Base-by-base conservation (phyloP, 345 rosid genomes). In the Lagerstroemia speciosa region DNA sequence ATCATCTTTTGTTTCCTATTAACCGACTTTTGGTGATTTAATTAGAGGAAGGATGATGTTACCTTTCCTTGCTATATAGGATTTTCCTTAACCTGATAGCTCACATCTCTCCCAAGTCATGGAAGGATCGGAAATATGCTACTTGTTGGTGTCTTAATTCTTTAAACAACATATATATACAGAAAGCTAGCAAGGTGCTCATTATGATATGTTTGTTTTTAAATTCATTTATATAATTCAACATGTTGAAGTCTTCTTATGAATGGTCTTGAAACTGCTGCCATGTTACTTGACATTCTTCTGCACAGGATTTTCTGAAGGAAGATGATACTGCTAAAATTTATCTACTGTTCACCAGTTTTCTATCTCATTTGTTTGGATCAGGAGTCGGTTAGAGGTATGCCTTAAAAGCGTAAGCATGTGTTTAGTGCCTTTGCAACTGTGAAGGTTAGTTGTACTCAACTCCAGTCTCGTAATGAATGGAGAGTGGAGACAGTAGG, bases 311-410 rank as follows among this genome's bases (percentile, higher is more conserved):
- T 83, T 82, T 72, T 78, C 89, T 79, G 88, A 86, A 81, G 96
- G 96, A 83, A 83, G 98, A 38, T 65, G 63, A 85, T 84, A 86
- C 84, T 84, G 89, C 87, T 89, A 77, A 88, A 79, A 68, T 87
- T 79, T 80, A 83, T 79, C 89, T 83, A 77, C 84, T 77, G 85
- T 87, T 91, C 83, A 80, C 92, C 83, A 78, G 88, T 85, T 85
- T 85, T 78, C 83, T 78, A 77, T 77, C 86, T 86, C 87, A 75
- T 84, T 80, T 85, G 82, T 82, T 83, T 93, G 90, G 89, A 85
- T 89, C 96, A 68, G 90, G 86, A 83, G 82, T 87, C 84, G 67
- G 68, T 91, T 91, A 89, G 92, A 85, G 87, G 89, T 87, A 87
- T 87, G 91, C 83, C 78, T 80, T 84, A 81, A 82, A 87, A 79